Conservation (phyloP, 2,329 filamentous ascomycete genomes). For the Ophiosphaerella herpotricha region DNA sequence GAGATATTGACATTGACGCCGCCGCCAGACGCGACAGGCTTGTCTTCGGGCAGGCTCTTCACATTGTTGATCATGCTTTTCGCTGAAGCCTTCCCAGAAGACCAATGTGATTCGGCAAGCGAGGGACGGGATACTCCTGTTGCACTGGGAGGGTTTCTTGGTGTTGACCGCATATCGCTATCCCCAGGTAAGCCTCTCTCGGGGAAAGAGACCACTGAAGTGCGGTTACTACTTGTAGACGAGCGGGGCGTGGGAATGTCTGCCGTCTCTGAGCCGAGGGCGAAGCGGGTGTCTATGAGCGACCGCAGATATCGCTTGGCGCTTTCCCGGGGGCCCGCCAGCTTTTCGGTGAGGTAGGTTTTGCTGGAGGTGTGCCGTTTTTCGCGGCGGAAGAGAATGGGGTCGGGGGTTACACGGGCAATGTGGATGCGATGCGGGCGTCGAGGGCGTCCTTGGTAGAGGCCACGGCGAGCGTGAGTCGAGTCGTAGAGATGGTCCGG, state of each 20-base stretch:
- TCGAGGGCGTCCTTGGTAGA: conserved; percentile 57
- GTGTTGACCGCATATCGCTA: conserved; percentile 46
- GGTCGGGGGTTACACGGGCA: conserved; percentile 53
- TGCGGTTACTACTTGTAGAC: conserved; percentile 36
- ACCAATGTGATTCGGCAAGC: conserved; percentile 47
- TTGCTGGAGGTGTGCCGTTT: conserved; percentile 39
- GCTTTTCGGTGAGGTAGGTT: conserved; percentile 49
- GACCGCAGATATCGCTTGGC: conserved; percentile 56
- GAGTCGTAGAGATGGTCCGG: conserved; percentile 41
- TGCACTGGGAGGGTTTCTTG: conserved; percentile 47
- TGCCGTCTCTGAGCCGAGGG: conserved; percentile 24
- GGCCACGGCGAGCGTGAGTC: conserved; percentile 27
- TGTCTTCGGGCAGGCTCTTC: conserved; percentile 54
- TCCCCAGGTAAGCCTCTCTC: conserved; percentile 29
- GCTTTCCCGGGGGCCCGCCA: conserved; percentile 56
- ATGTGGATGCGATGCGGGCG: conserved; percentile 63
- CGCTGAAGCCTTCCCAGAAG: conserved; percentile 39
- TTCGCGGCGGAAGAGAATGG: conserved; percentile 31
- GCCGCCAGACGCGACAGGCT: conserved; percentile 78
- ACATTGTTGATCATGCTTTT: conserved; percentile 43
- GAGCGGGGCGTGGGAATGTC: conserved; percentile 29
- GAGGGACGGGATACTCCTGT: conserved; percentile 48
- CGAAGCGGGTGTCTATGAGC: conserved; percentile 48
- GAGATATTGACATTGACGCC: conserved; percentile 75
- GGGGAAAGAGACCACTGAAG: conserved; percentile 32